Evolutionary conservation across 495 filamentous ascomycete species (phyloP), one percentile per base, ranked within the genome.

Genomic region (Hyaloscypha variabilis): DNA sequence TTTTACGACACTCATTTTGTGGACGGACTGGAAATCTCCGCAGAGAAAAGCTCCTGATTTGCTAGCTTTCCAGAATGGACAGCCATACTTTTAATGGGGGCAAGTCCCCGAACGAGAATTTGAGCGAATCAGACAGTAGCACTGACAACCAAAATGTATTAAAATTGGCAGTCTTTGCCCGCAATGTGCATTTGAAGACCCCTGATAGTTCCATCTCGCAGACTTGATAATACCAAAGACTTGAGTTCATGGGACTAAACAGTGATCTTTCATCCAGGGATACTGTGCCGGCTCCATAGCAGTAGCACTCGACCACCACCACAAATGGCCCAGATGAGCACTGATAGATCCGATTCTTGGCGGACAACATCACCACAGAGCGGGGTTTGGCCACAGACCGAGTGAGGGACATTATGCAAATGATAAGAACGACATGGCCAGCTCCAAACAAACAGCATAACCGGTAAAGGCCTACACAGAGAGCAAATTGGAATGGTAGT

Each of bases 11-110:
- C 23, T 50, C 58, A 61, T 61, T 50, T 49, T 46, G 8, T 8
- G 36, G 57, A 59, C 10, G 34, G 10, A 36, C 23, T n/a, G 23
- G 8, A 59, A 8, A 24, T 46, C 31, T 10, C 6, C 21, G 2
- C 13, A 25, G 25, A 25, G 34, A 8, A 42, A 24, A 46, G 21
- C 1, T 19, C 23, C 26, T 39, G 49, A 62, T 62, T 42, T 54
- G 60, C 60, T 52, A n/a, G 50, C 29, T 39, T 36, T 54, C 31
- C 19, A 59, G 21, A 46, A 59, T 59, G 57, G 57, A 25, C 19
- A 6, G 24, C 6, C 1, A 52, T 25, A 25, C 19, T 52, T 52
- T 56, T 56, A 56, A 56, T 56, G 53, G 59, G 26, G 21, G 14
- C 14, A 60, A 46, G 14, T 24, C 31, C 57, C 31, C 23, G 36